phyloP scores from a whole-genome alignment of 2,329 filamentous ascomycete species.

The Septoria linicola region DNA sequence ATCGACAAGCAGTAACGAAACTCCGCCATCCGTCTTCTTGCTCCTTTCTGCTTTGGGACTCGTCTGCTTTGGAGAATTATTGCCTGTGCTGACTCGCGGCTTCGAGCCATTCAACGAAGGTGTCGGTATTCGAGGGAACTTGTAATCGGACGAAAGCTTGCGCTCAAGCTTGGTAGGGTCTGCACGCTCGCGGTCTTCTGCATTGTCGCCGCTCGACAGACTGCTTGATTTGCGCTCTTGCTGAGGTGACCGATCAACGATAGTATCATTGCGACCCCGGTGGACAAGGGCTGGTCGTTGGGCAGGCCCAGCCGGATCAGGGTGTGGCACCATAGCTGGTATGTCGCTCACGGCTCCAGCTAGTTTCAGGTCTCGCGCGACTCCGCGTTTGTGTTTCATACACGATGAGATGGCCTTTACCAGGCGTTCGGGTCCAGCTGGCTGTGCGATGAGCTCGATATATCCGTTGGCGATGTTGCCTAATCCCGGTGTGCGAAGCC shows the following conservation, averaged over 20 bases:
- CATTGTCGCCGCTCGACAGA: constrained; percentile 2
- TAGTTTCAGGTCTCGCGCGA: constrained; percentile 8
- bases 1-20: constrained; percentile 37
- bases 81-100: constrained; percentile 12
- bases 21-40: constrained; percentile 17
- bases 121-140: constrained; percentile 24
- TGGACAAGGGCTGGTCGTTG: constrained; percentile 7
- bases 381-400: constrained; percentile 15
- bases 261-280: constrained; percentile 14
- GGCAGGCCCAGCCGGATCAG: neutral
- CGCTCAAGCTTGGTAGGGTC: constrained; percentile 16
- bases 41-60: constrained; percentile 9
- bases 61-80: constrained; percentile 11
- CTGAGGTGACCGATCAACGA: constrained; percentile 3
- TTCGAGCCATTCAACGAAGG: constrained; percentile 24
- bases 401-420: constrained; percentile 28
- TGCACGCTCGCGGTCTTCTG: neutral
- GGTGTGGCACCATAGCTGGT: constrained; percentile 17
- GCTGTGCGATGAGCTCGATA: constrained; percentile 31
- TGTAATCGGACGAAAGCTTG: constrained; percentile 22
- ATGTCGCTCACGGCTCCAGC: constrained; percentile 19
- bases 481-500: constrained; percentile 24
- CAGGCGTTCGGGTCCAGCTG: constrained; percentile 28
- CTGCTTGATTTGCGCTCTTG: constrained; percentile 7
- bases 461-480: constrained; percentile 23